Evolutionary conservation across 148 eudicot genomes (phyloP).

Genomic region (Amaranthus hypochondriacus): DNA sequence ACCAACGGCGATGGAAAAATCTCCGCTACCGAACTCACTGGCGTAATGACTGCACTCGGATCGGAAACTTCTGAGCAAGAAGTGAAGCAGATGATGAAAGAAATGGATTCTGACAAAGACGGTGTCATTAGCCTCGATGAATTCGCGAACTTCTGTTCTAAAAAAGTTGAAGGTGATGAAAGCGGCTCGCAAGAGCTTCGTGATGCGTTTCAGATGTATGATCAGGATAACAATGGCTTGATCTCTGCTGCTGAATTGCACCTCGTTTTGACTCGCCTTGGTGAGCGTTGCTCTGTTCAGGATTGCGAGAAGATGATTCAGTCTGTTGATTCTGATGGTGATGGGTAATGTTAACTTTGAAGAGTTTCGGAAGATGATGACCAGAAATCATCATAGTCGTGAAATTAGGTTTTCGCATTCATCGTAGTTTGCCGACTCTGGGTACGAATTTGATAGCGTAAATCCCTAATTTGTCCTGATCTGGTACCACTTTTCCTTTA

Average conservation of each 20-base stretch:
- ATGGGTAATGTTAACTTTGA: conserved; percentile 65
- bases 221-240: conserved; percentile 57
- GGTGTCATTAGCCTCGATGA: conserved; percentile 51
- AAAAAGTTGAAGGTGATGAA: conserved; percentile 30
- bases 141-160: conserved; percentile 41
- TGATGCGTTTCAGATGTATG: conserved; percentile 73
- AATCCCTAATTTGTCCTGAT: background rate
- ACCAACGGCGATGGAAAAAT: conserved; percentile 70
- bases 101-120: conserved; percentile 68
- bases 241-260: conserved; percentile 74
- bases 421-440: background rate
- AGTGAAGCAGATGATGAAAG: conserved; percentile 53
- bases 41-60: conserved; percentile 54
- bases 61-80: conserved; percentile 53
- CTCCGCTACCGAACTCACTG: conserved; percentile 52
- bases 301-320: conserved; percentile 68
- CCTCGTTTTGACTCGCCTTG: conserved; percentile 49
- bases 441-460: background rate
- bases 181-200: conserved; percentile 39
- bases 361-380: conserved; percentile 82
- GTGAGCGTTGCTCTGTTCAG: conserved; percentile 54
- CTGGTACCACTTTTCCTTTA: too few relatives aligned
- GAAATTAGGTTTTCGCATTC: background rate
- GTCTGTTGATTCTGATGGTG: conserved; percentile 67
- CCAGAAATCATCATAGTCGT: conserved; percentile 17